These are phyloP conservation scores for Herpetomonas samuelpessoai DNA, from an alignment of 208 protist species.

Conservation along the genomic window DNA sequence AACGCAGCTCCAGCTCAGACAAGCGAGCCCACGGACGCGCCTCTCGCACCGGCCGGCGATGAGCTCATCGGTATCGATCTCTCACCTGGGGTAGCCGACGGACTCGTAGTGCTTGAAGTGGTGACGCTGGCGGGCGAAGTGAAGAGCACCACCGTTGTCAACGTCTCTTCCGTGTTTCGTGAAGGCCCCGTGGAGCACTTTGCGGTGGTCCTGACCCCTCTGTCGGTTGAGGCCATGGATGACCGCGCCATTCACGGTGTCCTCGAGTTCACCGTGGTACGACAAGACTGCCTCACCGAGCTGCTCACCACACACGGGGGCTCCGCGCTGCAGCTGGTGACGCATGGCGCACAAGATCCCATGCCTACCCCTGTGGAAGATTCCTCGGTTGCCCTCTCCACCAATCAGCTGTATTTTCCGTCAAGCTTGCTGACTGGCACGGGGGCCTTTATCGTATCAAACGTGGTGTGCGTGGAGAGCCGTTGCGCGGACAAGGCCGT, in stretches of 20 bases:
- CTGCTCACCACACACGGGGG: too few relatives aligned
- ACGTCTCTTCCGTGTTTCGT: constrained; percentile 1
- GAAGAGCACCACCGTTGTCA: constrained; percentile 8
- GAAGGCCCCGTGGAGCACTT: neutral
- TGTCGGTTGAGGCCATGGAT: neutral
- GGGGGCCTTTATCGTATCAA: constrained; percentile 61
- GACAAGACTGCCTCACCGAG: neutral
- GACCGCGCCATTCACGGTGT: constrained; percentile 5
- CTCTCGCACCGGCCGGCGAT: neutral
- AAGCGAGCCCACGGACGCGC: neutral
- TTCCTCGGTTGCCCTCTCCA: constrained; percentile 27
- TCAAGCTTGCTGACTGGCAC: constrained; percentile 34
- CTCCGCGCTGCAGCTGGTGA: neutral
- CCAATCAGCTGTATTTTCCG: constrained; percentile 51
- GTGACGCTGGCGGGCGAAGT: constrained; percentile 13
- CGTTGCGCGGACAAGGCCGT: constrained; percentile 26
- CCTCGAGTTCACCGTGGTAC: constrained; percentile 9
- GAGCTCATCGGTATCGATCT: constrained; percentile 1
- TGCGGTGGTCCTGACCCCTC: constrained; percentile 5
- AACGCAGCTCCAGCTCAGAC: constrained; percentile 3
- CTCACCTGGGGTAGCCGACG: neutral
- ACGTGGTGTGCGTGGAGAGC: constrained; percentile 61
- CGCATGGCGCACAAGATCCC: neutral
- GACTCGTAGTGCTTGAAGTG: constrained; percentile 14
- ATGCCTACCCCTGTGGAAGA: constrained; percentile 13